Evolutionary conservation across 805 yeast genomes (phyloP), one percentile per base, ranked within the genome.

Genomic region (Starmera pachycereana): DNA sequence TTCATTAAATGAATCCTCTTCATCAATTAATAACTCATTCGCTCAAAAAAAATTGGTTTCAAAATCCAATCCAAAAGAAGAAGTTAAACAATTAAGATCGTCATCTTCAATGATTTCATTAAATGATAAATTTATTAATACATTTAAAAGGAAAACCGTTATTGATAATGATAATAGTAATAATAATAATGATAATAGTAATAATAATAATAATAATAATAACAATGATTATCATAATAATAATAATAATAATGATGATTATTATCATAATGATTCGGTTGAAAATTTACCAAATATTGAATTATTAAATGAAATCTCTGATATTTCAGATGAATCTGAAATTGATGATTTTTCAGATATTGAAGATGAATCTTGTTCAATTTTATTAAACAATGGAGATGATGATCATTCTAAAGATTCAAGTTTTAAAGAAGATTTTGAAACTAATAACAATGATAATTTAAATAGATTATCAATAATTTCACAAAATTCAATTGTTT

Each of bases 71-170:
- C 25, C 13, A 14, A 10, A 14, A 11, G 34, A 27, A 19, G 30
- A 33, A 19, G 13, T 27, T 9, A 30, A 27, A 14, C 11, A 29
- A n/a, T 36, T 33, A 18, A 22, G 31, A 14, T 31, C 28, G 12
- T 53, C 58, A 13, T 40, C 53, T 2, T 53, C 57, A 0, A 48
- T 56, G 8, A 49, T 37, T 2, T 52, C 56, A 1, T 38, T 54
- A 33, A 22, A 22, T 22, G 16, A 14, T 22, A 33, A 28, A 19
- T 33, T 22, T 7, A 53, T 55, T 43, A 40, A 44, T 14, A 56
- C 57, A 2, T 55, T 55, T 38, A 54, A 44, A 37, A 46, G 44
- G 31, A 41, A 38, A 38, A 18, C 35, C 11, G 33, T 34, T 18
- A 13, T 30, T 27, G 32, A 27, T 10, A 22, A 31, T 16, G 32